Evolutionary conservation across 768 basidiomycete species (phyloP), one percentile per base, ranked within the genome.

Genomic region (Auricularia sp.): DNA sequence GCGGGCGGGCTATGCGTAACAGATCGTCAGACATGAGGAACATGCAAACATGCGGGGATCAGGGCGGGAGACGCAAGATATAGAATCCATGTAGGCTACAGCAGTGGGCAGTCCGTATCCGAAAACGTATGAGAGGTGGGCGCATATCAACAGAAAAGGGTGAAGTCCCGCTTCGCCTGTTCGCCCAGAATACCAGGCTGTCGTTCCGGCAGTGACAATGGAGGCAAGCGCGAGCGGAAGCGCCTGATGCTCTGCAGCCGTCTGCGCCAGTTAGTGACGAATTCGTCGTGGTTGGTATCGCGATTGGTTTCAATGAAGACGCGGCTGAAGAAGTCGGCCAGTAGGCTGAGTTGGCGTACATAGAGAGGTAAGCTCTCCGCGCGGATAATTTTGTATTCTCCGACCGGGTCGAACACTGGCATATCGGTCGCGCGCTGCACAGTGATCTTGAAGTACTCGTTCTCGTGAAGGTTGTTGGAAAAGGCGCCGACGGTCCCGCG

Each of bases 401-500:
- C 95, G 35, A 98, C 80, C 0, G 97, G 95, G 0, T 88, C 84
- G 75, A 98, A 97, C 71, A 97, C 94, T 11, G 92, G 88, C 89
- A 98, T 97, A 51, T 93, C 91, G 0, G 80, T 79, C 1, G 90
- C 92, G 18, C 88, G 83, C 75, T 98, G 97, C 18, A 98, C 82
- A 14, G 86, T 92, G 66, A 98, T 86, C 72, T 92, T 94, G 84
- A 97, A 99, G 76, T 93, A 98, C 73, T 98, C 94, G 75, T 90
- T 90, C 75, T 96, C 92, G 71, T 94, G 88, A 37, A 85, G 71
- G 69, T 87, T 89, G 73, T 90, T 87, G 4, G 90, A 92, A 74
- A 88, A 93, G 36, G 92, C 90, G 3, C 91, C 86, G 67, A 92
- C 88, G 39, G 89, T 84, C 36, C 90, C 92, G 62, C 86, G 78